Base-by-base conservation (phyloP, 441 rosid genomes). In the Croton setiger region DNA sequence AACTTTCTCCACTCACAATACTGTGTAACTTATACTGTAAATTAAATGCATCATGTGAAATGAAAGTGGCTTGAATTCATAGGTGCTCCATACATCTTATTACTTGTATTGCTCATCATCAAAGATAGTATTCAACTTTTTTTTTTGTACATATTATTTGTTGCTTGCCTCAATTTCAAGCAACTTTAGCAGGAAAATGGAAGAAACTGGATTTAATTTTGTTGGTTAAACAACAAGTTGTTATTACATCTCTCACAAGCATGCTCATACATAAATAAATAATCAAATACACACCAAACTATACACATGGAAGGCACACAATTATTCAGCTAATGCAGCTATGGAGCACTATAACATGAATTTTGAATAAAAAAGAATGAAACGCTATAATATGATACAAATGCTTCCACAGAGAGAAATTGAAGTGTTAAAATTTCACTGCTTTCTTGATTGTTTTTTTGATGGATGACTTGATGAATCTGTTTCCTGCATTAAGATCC, bases 401-500 rank as follows among this genome's bases (percentile, higher is more conserved):
- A 63, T 61, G 39, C 39, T 47, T 45, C 21, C 37, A 20, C 14
- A 5, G 2, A 11, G 8, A n/a, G 11, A 7, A 51, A 27, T 5
- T 18, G 55, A 56, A 58, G n/a, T 14, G 47, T 79, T 72, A 89
- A 48, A 83, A 75, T 70, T 84, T 87, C 72, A 85, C 90, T 58
- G 85, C 87, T 78, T 83, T 85, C 85, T 81, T 91, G 74, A 84
- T 85, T 59, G 82, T 78, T 82, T 27, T 27, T 27, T 82, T 86
- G 77, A 93, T 75, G 69, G 98, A 85, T 76, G 95, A 87, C 75
- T 76, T 81, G 77, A 84, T 81, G 83, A 89, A 79, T 80, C 76
- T 85, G 86, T 79, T 85, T 72, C 86, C 80, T 44, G 72, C 76
- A 60, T 78, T 82, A 41, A 64, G 67, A 20, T 64, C 74, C 63